Base-by-base conservation (phyloP, 2,329 filamentous ascomycete genomes). In the Neonectria neomacrospora region DNA sequence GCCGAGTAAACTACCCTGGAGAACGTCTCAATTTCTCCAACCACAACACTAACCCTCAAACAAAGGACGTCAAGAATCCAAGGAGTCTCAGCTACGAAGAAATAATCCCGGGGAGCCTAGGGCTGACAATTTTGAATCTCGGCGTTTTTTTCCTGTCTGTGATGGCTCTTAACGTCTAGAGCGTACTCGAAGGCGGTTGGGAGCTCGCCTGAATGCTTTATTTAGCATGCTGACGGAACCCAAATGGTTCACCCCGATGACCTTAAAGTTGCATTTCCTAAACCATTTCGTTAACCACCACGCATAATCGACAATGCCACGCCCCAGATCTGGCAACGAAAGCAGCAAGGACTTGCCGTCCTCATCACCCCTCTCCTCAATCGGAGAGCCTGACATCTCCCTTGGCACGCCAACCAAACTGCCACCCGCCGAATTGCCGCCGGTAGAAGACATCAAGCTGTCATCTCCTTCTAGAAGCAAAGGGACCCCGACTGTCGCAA, bases 321-420 rank as follows among this genome's bases (percentile, higher is more conserved):
- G 12, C n/a, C n/a, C 2, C 20, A 22, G 20, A 18, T n/a, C 11
- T 50, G 28, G 11, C 10, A 18, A 18, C 5, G 28, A 45, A 14
- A 8, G 18, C n/a, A 23, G 52, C 52, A 5, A 26, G 9, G 44
- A 23, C 9, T 12, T 26, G 8, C 20, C 10, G 6, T 30, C 57
- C 18, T 65, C 67, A 12, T 73, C 69, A 9, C 60, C 69, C 11
- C 61, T 69, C 11, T 71, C 66, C 3, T 61, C 67, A 14, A 26
- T 52, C 1, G 52, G 56, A 3, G 61, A 66, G 1, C 51, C 53
- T 5, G 56, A 56, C 14, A n/a, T 54, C 44, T 28, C 55, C 18
- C 61, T 62, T 45, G 42, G 26, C 32, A 41, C 54, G 20, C 18
- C 41, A 11, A 41, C 50, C 22, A 42, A 58, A 42, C 32, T 58